Evolutionary conservation across 352 stramenopile species (phyloP).

Genomic region (Pythium monospermum): DNA sequence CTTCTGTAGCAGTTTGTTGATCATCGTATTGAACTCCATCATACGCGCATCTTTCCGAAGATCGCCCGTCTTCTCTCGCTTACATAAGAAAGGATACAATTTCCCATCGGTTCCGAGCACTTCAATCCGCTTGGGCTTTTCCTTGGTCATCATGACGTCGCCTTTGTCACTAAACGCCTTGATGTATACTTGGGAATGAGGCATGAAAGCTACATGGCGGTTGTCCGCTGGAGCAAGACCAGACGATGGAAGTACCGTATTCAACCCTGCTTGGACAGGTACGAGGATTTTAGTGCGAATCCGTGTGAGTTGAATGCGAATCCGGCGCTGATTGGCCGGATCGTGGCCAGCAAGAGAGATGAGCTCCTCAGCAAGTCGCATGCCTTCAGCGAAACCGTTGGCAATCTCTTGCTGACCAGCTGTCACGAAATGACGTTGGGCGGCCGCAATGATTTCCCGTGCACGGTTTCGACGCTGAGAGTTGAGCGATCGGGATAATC

Average conservation of each 20-base stretch:
- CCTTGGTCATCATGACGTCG: slow-evolving; percentile 98
- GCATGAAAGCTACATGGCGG: slow-evolving; percentile 50
- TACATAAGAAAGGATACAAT: slow-evolving; percentile 91
- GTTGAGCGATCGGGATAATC: slow-evolving; percentile 91
- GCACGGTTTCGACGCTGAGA: slow-evolving; percentile 55
- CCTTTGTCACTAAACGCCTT: slow-evolving; percentile 87
- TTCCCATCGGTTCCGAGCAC: slow-evolving; percentile 70
- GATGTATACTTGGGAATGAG: slow-evolving; percentile 81
- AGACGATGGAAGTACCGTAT: slow-evolving; percentile 62
- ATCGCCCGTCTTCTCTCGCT: slow-evolving; percentile 98
- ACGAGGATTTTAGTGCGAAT: slow-evolving; percentile 73
- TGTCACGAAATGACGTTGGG: slow-evolving; percentile 64
- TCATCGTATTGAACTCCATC: slow-evolving; percentile 99
- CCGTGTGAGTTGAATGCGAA: slow-evolving; percentile 67
- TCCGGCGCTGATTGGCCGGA: slow-evolving; percentile 73
- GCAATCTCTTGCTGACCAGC: slow-evolving; percentile 57
- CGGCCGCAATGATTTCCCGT: slow-evolving; percentile 54
- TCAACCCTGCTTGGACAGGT: slow-evolving; percentile 73
- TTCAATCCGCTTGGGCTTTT: slow-evolving; percentile 98
- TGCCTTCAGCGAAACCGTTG: slow-evolving; percentile 84
- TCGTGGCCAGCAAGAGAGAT: slow-evolving; percentile 91
- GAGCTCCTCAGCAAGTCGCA: slow-evolving; percentile 91
- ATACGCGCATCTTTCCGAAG: slow-evolving; percentile 99
- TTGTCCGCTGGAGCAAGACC: slow-evolving; percentile 52
- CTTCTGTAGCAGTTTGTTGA: slow-evolving; percentile 97